Base-by-base conservation (phyloP, 371 early-diverging fungal genomes). In the Neoconidiobolus thromboides region DNA sequence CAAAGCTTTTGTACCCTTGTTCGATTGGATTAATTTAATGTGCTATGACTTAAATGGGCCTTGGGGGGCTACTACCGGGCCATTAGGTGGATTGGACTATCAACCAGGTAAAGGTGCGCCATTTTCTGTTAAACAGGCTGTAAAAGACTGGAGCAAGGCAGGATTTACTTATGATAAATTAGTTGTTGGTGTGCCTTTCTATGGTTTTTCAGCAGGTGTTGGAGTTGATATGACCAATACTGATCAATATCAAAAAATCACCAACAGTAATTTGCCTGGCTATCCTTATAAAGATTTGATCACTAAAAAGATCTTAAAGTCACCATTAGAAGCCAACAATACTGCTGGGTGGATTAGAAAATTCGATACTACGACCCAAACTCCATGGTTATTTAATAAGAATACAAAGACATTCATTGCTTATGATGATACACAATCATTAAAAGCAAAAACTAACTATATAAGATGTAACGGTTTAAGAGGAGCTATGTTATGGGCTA, bases 321-420 rank as follows among this genome's bases (percentile, higher is more conserved):
- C 83, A 83, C 36, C 71, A 77, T 6, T 83, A 83, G 84, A 74
- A 77, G 77, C 80, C 1, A 73, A 72, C 26, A 76, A 77, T 14
- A 68, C 6, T 37, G 12, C 53, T n/a, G 60, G 55, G 37, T 81
- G 76, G 77, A 63, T 64, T 9, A 74, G 79, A 26, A 64, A 76
- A 55, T 82, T 79, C 80, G 85, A 84, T 55, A 62, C 70, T n/a
- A 65, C 64, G 5, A 70, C 79, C 14, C 64, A 76, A 65, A 83
- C 84, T 1, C 85, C 84, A 15, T 82, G 84, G 85, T 64, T 83
- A 58, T 82, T 78, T 69, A 78, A 81, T 49, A 67, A 72, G 2
- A 61, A 69, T 0, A 66, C 66, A 49, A 71, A 74, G 40, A 70
- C 66, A 0, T 81, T 74, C 52, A 72, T 85, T 43, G 74, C 78